phyloP scores from a whole-genome alignment of 2,329 filamentous ascomycete genomes.

The Byssothecium circinans region DNA sequence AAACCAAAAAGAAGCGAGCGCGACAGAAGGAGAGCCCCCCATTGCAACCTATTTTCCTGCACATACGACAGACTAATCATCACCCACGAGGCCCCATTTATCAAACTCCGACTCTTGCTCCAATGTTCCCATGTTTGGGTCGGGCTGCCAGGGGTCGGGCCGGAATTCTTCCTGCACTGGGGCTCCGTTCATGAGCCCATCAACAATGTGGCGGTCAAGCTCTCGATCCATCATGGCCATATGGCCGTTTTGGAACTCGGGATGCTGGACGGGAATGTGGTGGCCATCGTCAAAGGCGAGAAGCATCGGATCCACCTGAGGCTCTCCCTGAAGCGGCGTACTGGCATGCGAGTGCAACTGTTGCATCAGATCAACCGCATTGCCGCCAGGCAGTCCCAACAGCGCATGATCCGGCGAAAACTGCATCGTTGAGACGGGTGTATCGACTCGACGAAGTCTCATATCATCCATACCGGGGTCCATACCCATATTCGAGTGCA shows the following conservation, averaged over 20 bases:
- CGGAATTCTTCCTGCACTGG: slow-evolving; percentile 29
- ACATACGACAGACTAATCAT: slow-evolving; percentile 17
- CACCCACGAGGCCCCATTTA: slow-evolving; percentile 45
- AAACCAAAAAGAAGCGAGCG: not conserved
- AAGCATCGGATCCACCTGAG: slow-evolving; percentile 47
- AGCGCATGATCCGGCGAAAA: slow-evolving; percentile 37
- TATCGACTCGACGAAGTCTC: slow-evolving; percentile 47
- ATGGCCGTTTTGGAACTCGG: slow-evolving; percentile 35
- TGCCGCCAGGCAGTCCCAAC: slow-evolving; percentile 45
- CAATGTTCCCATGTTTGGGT: slow-evolving; percentile 38
- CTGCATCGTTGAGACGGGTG: slow-evolving; percentile 27
- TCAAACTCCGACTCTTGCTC: slow-evolving; percentile 51
- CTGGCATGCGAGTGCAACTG: slow-evolving; percentile 30
- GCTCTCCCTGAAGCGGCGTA: slow-evolving; percentile 39
- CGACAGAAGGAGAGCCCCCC: not conserved
- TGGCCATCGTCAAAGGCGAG: slow-evolving; percentile 36
- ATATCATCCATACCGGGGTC: slow-evolving; percentile 37
- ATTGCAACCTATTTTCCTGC: not conserved
- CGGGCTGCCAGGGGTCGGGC: slow-evolving; percentile 41
- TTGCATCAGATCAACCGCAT: slow-evolving; percentile 42
- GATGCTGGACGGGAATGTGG: slow-evolving; percentile 23
- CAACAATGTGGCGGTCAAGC: slow-evolving; percentile 30
- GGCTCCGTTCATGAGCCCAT: slow-evolving; percentile 28
- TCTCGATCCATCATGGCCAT: slow-evolving; percentile 34
- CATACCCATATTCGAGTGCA: slow-evolving; percentile 45